These are phyloP conservation scores for Sedum album DNA, from an alignment of 164 flowering plant genomes.

Conservation along the genomic window DNA sequence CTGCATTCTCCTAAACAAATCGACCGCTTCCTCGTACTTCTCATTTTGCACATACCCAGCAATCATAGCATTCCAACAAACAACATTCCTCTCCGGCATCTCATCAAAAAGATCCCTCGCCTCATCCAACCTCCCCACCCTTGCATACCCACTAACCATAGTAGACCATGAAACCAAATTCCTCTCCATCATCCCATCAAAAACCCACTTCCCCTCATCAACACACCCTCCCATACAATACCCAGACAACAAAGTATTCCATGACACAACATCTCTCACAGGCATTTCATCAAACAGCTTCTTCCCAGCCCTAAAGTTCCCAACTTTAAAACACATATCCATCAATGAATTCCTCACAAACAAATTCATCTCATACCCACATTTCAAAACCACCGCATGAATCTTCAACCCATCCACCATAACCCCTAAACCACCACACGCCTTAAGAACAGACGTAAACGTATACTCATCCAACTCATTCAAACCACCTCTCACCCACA, in stretches of 20 bases:
- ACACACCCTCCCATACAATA: constrained; percentile 20
- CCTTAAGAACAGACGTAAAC: constrained; percentile 34
- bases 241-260: constrained; percentile 32
- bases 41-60: constrained; percentile 35
- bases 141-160: constrained; percentile 37
- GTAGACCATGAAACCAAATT: constrained; percentile 68
- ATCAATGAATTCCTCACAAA: constrained; percentile 28
- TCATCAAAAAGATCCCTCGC: constrained; percentile 35
- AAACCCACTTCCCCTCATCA: constrained; percentile 26
- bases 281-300: constrained; percentile 30
- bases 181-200: constrained; percentile 43
- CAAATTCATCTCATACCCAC: constrained; percentile 21
- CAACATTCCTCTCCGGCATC: constrained; percentile 50
- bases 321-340: constrained; percentile 33
- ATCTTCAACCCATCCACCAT: constrained; percentile 16
- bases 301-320: constrained; percentile 12
- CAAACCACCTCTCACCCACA: constrained; percentile 10
- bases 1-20: constrained; percentile 47
- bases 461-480: constrained; percentile 27
- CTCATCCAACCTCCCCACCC: constrained; percentile 27
- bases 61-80: constrained; percentile 67
- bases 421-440: constrained; percentile 20
- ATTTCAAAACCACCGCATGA: constrained; percentile 16
- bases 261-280: constrained; percentile 27
- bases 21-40: constrained; percentile 36